Evolutionary conservation across 176 grass and related monocot genomes (phyloP).

Genomic region (Luzula sylvatica): DNA sequence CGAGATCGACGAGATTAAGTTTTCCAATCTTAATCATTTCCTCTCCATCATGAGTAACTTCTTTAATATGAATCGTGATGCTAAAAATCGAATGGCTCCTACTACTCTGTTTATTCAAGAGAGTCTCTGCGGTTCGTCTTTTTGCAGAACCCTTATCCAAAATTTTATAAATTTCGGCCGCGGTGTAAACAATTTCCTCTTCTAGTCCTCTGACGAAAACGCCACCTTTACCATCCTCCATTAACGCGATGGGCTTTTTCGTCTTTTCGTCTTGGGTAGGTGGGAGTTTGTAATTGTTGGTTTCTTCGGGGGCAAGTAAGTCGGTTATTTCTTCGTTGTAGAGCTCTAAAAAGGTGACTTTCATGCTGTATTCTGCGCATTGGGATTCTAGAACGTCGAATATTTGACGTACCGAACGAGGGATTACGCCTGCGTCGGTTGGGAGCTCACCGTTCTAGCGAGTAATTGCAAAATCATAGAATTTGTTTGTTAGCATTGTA

Average conservation of each 20-base stretch:
- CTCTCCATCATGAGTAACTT: constrained; percentile 85
- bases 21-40: constrained; percentile 99
- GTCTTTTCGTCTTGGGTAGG: constrained; percentile 51
- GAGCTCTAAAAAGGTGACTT: constrained; percentile 95
- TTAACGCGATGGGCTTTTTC: constrained; percentile 96
- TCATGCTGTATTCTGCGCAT: constrained; percentile 95
- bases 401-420: constrained; percentile 78
- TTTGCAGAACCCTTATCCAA: constrained; percentile 97
- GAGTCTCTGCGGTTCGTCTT: constrained; percentile 92
- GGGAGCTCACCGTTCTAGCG: constrained; percentile 83
- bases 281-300: constrained; percentile 36
- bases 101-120: constrained; percentile 99
- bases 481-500: background rate
- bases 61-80: constrained; percentile 99
- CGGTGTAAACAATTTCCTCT: constrained; percentile 91
- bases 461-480: background rate
- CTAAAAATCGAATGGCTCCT: constrained; percentile 98
- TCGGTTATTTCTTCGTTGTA: constrained; percentile 99
- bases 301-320: constrained; percentile 74
- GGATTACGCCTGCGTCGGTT: constrained; percentile 91
- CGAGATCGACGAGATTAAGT: constrained; percentile 99
- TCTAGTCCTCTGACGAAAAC: constrained; percentile 98
- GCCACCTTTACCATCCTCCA: constrained; percentile 98
- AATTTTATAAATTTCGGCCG: constrained; percentile 95
- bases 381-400: constrained; percentile 88